Evolutionary conservation across 441 rosid species (phyloP).

Genomic region (Corymbia citriodora): DNA sequence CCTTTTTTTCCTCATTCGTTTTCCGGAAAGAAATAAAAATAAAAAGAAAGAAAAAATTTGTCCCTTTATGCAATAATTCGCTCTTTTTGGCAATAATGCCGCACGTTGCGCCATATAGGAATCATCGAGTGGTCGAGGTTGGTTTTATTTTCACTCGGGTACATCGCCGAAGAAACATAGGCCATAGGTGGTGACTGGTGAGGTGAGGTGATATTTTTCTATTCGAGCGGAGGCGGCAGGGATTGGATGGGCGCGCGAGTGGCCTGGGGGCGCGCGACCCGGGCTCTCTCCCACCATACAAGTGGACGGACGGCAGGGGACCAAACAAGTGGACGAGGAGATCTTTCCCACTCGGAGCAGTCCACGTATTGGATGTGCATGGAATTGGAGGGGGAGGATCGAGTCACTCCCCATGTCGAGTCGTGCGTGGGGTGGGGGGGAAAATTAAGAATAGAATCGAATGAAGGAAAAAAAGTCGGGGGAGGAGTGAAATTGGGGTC

Average conservation of each 20-base stretch:
- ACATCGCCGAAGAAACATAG: neutral
- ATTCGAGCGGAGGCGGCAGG: neutral
- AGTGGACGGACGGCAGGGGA: conserved; percentile 20
- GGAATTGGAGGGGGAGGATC: neutral
- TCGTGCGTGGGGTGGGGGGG: neutral
- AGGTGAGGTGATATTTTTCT: neutral
- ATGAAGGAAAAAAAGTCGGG: neutral
- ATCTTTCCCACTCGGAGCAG: neutral
- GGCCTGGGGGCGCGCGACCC: neutral
- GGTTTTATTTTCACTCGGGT: neutral
- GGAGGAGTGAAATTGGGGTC: neutral
- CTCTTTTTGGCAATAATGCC: neutral
- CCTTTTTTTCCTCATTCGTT: neutral
- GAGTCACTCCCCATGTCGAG: neutral
- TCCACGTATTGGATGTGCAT: neutral
- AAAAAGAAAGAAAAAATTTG: no score
- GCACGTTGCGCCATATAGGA: neutral
- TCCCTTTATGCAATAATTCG: no score
- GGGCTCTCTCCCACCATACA: conserved; percentile 27
- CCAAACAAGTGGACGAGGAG: conserved; percentile 29
- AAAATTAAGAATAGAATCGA: neutral
- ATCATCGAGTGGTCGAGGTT: neutral
- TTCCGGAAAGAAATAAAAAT: no score
- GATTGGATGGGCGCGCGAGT: neutral
- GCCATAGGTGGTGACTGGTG: neutral